Evolutionary conservation across 768 basidiomycete species (phyloP).

Genomic region (Crucibulum laeve): DNA sequence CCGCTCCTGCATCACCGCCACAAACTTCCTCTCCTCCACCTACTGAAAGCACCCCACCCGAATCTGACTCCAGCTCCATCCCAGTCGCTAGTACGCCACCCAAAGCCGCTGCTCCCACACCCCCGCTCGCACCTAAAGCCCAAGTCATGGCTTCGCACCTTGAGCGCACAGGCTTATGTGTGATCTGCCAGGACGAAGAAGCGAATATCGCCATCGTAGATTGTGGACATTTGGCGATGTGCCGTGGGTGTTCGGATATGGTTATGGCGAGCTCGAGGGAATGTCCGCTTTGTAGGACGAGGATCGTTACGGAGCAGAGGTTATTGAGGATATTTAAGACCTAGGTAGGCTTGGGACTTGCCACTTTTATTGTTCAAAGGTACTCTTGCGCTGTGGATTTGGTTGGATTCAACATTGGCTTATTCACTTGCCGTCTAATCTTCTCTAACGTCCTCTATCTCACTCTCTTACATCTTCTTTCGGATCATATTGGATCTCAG

Average conservation of each 20-base stretch:
- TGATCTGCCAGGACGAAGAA: conserved; percentile 92
- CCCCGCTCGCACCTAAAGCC: conserved; percentile 31
- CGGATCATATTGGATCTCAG: no score
- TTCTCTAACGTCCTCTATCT: no score
- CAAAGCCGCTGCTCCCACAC: conserved; percentile 15
- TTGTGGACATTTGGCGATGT: conserved; percentile 89
- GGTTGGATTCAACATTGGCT: not conserved
- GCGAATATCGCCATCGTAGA: conserved; percentile 92
- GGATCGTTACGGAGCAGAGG: conserved; percentile 80
- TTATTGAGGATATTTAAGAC: conserved; percentile 73
- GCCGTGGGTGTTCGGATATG: conserved; percentile 71
- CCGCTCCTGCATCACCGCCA: not conserved
- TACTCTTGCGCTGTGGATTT: not conserved
- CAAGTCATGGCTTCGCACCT: conserved; percentile 33
- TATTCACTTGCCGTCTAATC: not conserved
- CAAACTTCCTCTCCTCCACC: no score
- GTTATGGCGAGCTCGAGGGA: conserved; percentile 78
- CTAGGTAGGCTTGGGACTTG: conserved; percentile 15
- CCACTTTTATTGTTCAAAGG: not conserved
- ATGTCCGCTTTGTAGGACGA: conserved; percentile 87
- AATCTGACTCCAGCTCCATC: no score
- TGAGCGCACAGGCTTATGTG: conserved; percentile 78
- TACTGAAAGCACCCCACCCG: no score
- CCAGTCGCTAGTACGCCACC: no score
- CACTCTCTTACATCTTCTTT: no score